Evolutionary conservation across 2,329 filamentous ascomycete genomes (phyloP).

Genomic region (Achaetomium macrosporum): DNA sequence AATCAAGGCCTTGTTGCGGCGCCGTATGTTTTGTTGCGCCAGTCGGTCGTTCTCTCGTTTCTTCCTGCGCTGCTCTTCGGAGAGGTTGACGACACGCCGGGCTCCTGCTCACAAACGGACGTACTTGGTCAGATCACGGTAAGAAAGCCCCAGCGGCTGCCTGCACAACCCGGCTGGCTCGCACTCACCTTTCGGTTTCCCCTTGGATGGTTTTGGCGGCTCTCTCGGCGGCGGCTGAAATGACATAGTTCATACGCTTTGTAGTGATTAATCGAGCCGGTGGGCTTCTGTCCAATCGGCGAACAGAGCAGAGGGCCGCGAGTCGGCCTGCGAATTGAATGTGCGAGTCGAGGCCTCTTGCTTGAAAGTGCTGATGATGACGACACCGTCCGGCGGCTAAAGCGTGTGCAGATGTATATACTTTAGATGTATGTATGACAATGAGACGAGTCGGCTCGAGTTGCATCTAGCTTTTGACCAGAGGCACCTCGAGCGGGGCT

Average conservation of each 20-base stretch:
- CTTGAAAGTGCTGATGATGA: too few relatives aligned
- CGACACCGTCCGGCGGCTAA: too few relatives aligned
- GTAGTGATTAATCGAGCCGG: too few relatives aligned
- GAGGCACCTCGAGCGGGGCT: too few relatives aligned
- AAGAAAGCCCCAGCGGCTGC: neutral
- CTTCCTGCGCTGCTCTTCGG: conserved; percentile 64
- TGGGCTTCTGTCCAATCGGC: neutral
- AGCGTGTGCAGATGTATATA: too few relatives aligned
- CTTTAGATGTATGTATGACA: too few relatives aligned
- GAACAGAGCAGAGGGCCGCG: neutral
- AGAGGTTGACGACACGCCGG: conserved; percentile 34
- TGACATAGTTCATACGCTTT: conserved; percentile 18
- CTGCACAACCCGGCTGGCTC: too few relatives aligned
- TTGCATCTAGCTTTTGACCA: too few relatives aligned
- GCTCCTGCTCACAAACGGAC: conserved; percentile 42
- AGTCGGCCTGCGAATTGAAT: too few relatives aligned
- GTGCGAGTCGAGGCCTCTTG: too few relatives aligned
- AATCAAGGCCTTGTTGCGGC: conserved; percentile 81
- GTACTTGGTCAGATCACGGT: neutral
- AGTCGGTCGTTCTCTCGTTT: conserved; percentile 90
- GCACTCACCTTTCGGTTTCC: conserved; percentile 36
- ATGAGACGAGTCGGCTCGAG: too few relatives aligned
- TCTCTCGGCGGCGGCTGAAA: conserved; percentile 30
- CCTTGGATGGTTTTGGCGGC: conserved; percentile 36
- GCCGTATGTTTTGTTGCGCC: conserved; percentile 80